Base-by-base conservation (phyloP, 2,329 filamentous ascomycete species). In the Fusarium marasasianum region DNA sequence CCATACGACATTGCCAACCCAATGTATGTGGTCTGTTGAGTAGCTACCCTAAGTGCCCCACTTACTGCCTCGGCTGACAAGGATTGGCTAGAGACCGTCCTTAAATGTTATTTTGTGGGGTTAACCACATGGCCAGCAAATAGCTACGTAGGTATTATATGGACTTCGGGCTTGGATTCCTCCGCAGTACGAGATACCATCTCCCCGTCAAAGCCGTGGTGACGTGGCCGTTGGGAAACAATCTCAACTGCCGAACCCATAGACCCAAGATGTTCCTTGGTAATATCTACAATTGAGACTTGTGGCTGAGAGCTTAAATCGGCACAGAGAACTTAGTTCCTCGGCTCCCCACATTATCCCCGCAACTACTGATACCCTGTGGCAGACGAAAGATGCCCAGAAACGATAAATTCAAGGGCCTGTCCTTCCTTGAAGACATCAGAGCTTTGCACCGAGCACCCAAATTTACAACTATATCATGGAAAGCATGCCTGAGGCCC, bases 381-480 rank as follows among this genome's bases (percentile, higher is more conserved):
- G 1, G 18, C 8, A 14, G 5, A 20, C 12, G 1, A 20, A 4
- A 10, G 12, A 26, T 7, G 0, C 8, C 18, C 44, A 29, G 44
- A 14, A 47, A 26, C 8, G 2, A 47, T 29, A 20, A 20, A 20
- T 29, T 3, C 4, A 10, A 20, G 2, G 12, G 24, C 24, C 18
- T 14, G 18, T 20, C 18, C 12, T 14, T 15, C 18, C 12, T 13
- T 10, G 20, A 6, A 20, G 43, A 44, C 3, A 47, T 26, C 44
- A 8, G 8, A 20, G 4, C 3, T 17, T 18, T 44, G n/a, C 10
- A 44, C 15, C 10, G 17, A 10, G 3, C 6, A 47, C 17, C 12
- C 5, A 29, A 29, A 0, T 22, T 45, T 14, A 47, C 8, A 29
- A 22, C 8, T 4, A 14, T 5, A 2, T 0, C 18, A 47, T 22